A percentile compares a stretch with the other conserved stretches of the same genome.
phyloP scores from a whole-genome alignment of 1,139 yeast species.

The Spathaspora sp. region DNA sequence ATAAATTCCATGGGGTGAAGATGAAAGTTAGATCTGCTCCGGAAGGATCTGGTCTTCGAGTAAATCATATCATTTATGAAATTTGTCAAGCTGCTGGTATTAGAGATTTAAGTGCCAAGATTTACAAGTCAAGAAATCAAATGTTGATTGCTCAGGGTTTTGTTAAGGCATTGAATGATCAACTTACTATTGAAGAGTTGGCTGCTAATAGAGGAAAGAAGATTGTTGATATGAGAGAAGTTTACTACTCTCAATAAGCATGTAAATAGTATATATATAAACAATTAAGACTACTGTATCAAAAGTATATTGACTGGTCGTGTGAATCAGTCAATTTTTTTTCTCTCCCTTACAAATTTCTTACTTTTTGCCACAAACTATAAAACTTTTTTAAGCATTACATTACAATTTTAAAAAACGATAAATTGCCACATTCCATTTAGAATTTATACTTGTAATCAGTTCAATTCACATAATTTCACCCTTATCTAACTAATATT shows the following conservation, averaged over 20 bases:
- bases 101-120: conserved; percentile 87
- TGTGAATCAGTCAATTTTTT: not conserved
- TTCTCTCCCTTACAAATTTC: not conserved
- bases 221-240: conserved; percentile 87
- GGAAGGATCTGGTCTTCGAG: conserved; percentile 92
- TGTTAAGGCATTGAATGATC: conserved; percentile 80
- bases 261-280: conserved; percentile 2
- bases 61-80: conserved; percentile 87
- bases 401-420: not conserved
- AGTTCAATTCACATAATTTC: not conserved
- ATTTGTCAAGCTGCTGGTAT: conserved; percentile 95
- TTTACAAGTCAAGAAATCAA: conserved; percentile 87
- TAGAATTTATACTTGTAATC: not conserved
- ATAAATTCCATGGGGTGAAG: conserved; percentile 85
- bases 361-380: conserved; percentile 1
- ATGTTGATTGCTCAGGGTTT: conserved; percentile 94
- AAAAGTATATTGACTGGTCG: not conserved
- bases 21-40: conserved; percentile 84
- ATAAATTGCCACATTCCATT: not conserved
- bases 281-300: too few species aligned
- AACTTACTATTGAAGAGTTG: conserved; percentile 79
- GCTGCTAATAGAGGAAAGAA: conserved; percentile 94
- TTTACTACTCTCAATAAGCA: conserved; percentile 62
- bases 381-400: not conserved
- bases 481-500: not conserved